Conservation (phyloP, 2,329 filamentous ascomycete genomes). For the Fusarium sp. region DNA sequence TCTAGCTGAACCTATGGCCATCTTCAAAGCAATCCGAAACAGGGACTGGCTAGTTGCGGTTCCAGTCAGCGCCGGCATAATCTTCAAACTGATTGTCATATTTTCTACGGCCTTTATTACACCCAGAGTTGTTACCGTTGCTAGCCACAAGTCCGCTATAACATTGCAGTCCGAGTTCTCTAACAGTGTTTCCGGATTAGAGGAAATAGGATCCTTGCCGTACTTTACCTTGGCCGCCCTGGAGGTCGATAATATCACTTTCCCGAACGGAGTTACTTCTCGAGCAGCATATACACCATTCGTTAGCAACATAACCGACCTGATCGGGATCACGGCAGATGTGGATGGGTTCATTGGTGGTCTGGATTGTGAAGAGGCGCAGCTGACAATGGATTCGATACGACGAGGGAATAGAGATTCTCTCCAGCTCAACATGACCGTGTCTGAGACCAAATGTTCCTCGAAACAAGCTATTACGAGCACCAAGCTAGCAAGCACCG, state of each 20-base stretch:
- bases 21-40: conserved; percentile 52
- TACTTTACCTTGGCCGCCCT: conserved; percentile 55
- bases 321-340: conserved; percentile 47
- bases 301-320: conserved; percentile 42
- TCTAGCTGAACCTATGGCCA: conserved; percentile 48
- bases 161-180: conserved; percentile 51
- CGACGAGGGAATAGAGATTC: conserved; percentile 31
- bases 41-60: conserved; percentile 55
- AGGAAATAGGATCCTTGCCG: conserved; percentile 48
- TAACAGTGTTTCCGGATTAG: conserved; percentile 46
- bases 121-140: conserved; percentile 49
- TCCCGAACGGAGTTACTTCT: conserved; percentile 53
- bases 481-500: conserved; percentile 30
- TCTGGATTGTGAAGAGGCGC: conserved; percentile 53
- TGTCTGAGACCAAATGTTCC: conserved; percentile 43
- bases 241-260: conserved; percentile 47
- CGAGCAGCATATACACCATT: conserved; percentile 57
- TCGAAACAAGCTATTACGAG: conserved; percentile 40
- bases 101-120: conserved; percentile 57
- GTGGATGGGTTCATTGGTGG: conserved; percentile 55
- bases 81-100: conserved; percentile 55
- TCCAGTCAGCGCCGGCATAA: conserved; percentile 46
- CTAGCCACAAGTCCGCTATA: conserved; percentile 45
- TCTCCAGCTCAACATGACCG: conserved; percentile 51
- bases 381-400: conserved; percentile 45